These are phyloP conservation scores for Amniculicola lignicola DNA, from an alignment of 495 filamentous ascomycete genomes.

Conservation along the genomic window DNA sequence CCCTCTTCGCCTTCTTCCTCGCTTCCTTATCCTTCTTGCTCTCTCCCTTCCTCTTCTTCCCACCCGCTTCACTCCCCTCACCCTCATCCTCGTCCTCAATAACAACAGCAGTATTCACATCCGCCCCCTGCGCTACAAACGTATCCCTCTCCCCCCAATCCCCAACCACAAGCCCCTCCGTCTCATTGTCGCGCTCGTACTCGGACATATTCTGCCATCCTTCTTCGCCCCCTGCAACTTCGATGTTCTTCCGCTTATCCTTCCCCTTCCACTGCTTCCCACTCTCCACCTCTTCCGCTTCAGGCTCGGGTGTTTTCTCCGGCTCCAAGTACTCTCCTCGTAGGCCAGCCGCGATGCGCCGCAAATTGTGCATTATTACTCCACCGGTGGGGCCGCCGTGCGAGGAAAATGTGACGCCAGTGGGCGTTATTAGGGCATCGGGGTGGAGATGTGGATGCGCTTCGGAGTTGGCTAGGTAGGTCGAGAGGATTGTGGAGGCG, in stretches of 20 bases:
- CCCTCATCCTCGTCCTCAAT: neutral
- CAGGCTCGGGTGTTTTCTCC: constrained; percentile 30
- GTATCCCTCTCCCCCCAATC: constrained; percentile 37
- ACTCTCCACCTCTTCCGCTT: constrained; percentile 13
- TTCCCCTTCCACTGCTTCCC: constrained; percentile 5
- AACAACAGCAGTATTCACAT: constrained; percentile 5
- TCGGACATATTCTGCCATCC: constrained; percentile 54
- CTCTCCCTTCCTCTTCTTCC: constrained; percentile 36
- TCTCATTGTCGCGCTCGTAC: constrained; percentile 50
- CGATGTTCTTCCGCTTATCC: neutral
- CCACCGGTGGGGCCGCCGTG: constrained; percentile 52
- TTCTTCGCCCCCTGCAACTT: constrained; percentile 27
- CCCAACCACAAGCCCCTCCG: constrained; percentile 43
- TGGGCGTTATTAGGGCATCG: constrained; percentile 59
- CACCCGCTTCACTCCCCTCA: neutral
- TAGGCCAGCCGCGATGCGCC: constrained; percentile 63
- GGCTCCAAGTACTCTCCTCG: constrained; percentile 54
- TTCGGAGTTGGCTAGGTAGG: constrained; percentile 56
- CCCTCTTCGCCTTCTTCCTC: constrained; percentile 45
- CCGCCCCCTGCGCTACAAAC: constrained; percentile 14
- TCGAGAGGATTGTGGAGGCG: constrained; percentile 55
- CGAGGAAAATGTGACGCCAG: constrained; percentile 52
- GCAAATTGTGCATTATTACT: constrained; percentile 61
- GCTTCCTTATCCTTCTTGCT: constrained; percentile 39
- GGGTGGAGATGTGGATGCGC: constrained; percentile 64